Percentiles rank a stretch among this genome's conserved stretches.
phyloP scores from a whole-genome alignment of 208 protist species.

The Tritrichomonas foetus region DNA sequence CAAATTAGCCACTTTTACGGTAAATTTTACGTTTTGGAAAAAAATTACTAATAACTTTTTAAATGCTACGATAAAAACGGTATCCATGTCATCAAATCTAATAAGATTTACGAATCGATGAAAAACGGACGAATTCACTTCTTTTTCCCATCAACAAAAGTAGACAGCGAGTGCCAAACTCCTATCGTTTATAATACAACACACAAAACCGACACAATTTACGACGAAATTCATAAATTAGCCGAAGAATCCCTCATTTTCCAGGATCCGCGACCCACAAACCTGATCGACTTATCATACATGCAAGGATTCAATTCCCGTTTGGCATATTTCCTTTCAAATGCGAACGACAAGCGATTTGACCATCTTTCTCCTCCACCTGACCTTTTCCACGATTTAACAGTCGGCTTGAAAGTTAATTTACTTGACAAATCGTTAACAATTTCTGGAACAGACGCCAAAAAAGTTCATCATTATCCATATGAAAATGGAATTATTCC shows the following conservation, averaged over 20 bases:
- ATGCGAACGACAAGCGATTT: not conserved
- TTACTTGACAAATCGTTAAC: not conserved
- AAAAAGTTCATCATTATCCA: not conserved
- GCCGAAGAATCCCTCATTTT: not conserved
- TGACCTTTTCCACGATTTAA: not conserved
- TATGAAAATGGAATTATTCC: not conserved
- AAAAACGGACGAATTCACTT: not conserved
- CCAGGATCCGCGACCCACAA: not conserved
- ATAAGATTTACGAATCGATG: too few relatives aligned
- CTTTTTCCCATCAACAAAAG: not conserved
- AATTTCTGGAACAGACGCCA: not conserved
- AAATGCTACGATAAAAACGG: too few relatives aligned
- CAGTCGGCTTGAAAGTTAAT: not conserved
- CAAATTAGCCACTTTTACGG: too few relatives aligned
- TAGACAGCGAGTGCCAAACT: not conserved
- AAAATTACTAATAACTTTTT: too few relatives aligned
- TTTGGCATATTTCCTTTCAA: not conserved
- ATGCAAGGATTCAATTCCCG: not conserved
- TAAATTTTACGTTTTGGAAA: too few relatives aligned
- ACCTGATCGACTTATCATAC: not conserved
- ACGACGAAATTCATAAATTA: not conserved
- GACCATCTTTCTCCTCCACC: not conserved
- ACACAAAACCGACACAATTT: not conserved
- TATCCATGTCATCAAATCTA: too few relatives aligned
- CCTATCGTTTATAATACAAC: not conserved